A percentile compares a stretch with the other conserved stretches of the same genome.
Conservation (phyloP, 1,284 basidiomycete species). For the Wolfiporia cocos region DNA sequence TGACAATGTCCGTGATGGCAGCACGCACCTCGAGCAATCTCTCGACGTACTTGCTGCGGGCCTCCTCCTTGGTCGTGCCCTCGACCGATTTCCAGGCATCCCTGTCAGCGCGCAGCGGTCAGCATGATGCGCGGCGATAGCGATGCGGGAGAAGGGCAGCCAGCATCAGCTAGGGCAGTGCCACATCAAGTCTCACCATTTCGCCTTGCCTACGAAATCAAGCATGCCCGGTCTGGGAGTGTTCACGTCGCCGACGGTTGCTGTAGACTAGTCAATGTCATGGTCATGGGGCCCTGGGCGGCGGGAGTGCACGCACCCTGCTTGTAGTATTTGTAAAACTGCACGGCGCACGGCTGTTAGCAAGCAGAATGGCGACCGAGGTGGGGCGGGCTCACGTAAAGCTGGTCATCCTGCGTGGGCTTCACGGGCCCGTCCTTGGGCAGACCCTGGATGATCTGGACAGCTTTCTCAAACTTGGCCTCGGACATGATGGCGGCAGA, state of each 20-base stretch:
- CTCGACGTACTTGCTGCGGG: conserved; percentile 67
- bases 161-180: conserved; percentile 7
- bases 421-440: conserved; percentile 81
- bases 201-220: conserved; percentile 78
- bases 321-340: conserved; percentile 95
- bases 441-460: conserved; percentile 60
- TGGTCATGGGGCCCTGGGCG: conserved; percentile 1
- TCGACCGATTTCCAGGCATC: conserved; percentile 78
- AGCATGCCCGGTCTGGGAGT: conserved; percentile 63
- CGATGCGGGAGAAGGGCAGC: conserved; percentile 18
- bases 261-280: no score
- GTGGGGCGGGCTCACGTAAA: conserved; percentile 48
- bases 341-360: conserved; percentile 5
- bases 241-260: conserved; percentile 70
- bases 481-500: no score
- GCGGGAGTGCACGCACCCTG: conserved; percentile 56
- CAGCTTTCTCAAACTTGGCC: conserved; percentile 78
- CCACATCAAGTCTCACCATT: conserved; percentile 54
- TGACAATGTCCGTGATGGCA: no score
- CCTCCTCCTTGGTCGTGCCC: conserved; percentile 67
- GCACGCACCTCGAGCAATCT: conserved; percentile 61
- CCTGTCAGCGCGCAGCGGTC: conserved; percentile 40
- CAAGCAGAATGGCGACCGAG: conserved; percentile 2
- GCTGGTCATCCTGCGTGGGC: conserved; percentile 71
- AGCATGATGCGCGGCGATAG: conserved; percentile 11